These are phyloP conservation scores for Colletotrichum somersetense DNA, from an alignment of 2,329 filamentous ascomycete genomes.

Conservation along the genomic window DNA sequence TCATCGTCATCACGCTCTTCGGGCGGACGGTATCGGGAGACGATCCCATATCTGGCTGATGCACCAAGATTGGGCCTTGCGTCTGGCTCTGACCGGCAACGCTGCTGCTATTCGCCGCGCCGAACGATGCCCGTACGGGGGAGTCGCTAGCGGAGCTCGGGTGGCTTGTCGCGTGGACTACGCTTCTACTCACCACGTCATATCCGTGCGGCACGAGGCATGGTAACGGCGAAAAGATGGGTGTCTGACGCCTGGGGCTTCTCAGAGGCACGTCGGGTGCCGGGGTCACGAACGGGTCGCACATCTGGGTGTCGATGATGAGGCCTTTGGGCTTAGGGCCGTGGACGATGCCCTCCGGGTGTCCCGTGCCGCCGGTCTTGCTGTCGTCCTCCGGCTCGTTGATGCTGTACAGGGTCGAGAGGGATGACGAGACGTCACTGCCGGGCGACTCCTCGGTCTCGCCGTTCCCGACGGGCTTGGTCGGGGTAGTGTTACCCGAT, in stretches of 20 bases:
- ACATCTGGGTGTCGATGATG: slow-evolving; percentile 36
- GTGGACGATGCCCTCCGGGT: background rate
- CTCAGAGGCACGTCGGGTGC: slow-evolving; percentile 18
- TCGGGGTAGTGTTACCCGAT: slow-evolving; percentile 44
- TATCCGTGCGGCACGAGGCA: background rate
- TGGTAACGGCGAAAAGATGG: slow-evolving; percentile 21
- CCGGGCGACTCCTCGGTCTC: slow-evolving; percentile 49
- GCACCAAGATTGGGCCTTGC: slow-evolving; percentile 27
- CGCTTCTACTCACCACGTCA: background rate
- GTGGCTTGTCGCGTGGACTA: slow-evolving; percentile 6
- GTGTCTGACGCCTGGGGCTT: slow-evolving; percentile 23
- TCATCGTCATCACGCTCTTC: slow-evolving; percentile 41
- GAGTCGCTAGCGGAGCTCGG: slow-evolving; percentile 28
- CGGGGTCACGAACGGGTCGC: slow-evolving; percentile 38
- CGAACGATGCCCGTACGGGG: slow-evolving; percentile 25
- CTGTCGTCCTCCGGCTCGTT: slow-evolving; percentile 59
- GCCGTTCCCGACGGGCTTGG: slow-evolving; percentile 36
- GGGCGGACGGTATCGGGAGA: slow-evolving; percentile 31
- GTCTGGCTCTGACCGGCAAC: background rate
- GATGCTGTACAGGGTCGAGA: slow-evolving; percentile 70
- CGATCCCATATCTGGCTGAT: slow-evolving; percentile 1
- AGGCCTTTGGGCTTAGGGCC: slow-evolving; percentile 24
- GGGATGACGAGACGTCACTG: slow-evolving; percentile 64
- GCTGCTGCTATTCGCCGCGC: slow-evolving; percentile 14
- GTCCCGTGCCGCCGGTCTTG: slow-evolving; percentile 14